Percentiles rank a stretch among this genome's conserved stretches.
Evolutionary conservation across 2,329 filamentous ascomycete genomes (phyloP).

Genomic region (Cladosporium austrohemisphaericum): DNA sequence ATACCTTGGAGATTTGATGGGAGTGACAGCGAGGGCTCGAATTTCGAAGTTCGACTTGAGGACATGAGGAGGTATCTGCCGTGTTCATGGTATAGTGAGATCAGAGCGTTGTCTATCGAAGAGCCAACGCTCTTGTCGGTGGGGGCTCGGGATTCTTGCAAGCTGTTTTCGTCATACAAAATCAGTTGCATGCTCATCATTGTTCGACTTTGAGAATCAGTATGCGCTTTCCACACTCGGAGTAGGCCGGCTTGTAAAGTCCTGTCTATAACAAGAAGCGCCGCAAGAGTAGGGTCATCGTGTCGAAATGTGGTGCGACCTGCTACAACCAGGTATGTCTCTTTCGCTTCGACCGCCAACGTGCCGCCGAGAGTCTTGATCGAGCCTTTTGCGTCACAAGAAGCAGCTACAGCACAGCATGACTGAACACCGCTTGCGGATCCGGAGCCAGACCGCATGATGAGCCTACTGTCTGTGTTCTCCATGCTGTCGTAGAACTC

Average conservation of each 20-base stretch:
- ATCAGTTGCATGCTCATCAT: no score
- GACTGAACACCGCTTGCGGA: no score
- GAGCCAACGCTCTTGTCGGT: no score
- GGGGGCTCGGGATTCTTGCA: no score
- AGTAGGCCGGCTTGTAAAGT: constrained; percentile 6
- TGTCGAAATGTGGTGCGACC: constrained; percentile 41
- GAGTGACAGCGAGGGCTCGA: constrained; percentile 25
- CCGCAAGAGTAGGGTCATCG: constrained; percentile 26
- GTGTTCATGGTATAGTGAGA: not conserved
- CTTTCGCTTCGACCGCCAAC: constrained; percentile 37
- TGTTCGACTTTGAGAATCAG: no score
- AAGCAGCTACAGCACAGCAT: no score
- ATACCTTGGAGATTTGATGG: constrained; percentile 46
- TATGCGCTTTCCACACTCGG: no score
- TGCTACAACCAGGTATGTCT: constrained; percentile 37
- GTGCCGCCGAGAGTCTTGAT: no score
- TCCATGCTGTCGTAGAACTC: constrained; percentile 43
- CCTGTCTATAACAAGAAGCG: constrained; percentile 24
- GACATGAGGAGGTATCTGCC: not conserved
- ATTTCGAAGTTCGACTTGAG: not conserved
- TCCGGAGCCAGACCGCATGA: no score
- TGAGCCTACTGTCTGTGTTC: constrained; percentile 33
- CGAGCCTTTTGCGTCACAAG: no score
- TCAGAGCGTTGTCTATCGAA: no score
- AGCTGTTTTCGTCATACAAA: no score